Conservation (phyloP, 1,139 yeast species). For the Suhomyces ambrosiae region DNA sequence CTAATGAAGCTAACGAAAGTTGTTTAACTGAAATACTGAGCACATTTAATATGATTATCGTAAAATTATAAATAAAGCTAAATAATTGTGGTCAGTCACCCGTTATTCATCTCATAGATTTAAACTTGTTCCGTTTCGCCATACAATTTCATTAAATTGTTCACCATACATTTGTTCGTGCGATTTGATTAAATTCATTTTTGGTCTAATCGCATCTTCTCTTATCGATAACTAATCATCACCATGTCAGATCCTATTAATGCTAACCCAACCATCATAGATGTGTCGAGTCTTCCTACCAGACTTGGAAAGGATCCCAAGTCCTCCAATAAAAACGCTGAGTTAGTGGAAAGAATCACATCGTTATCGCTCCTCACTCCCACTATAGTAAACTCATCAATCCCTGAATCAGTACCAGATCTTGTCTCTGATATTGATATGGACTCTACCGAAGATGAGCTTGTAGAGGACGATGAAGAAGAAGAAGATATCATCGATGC, state of each 20-base stretch:
- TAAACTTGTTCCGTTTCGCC: too few species aligned
- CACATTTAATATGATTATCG: too few species aligned
- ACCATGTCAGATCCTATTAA: conserved; percentile 75
- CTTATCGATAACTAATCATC: not conserved
- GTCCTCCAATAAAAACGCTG: conserved; percentile 17
- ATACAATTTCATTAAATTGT: not conserved
- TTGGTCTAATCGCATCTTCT: too few species aligned
- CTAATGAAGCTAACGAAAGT: too few species aligned
- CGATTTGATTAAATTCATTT: too few species aligned
- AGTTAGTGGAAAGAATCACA: conserved; percentile 24
- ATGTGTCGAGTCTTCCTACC: conserved; percentile 74
- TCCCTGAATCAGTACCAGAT: conserved; percentile 24
- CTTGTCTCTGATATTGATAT: conserved; percentile 30
- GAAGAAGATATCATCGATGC: conserved; percentile 73
- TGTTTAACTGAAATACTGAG: too few species aligned
- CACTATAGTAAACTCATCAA: conserved; percentile 5
- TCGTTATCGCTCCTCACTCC: conserved; percentile 26
- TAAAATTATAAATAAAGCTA: too few species aligned
- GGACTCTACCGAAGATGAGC: conserved; percentile 15
- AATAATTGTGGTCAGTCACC: too few species aligned
- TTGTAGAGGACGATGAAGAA: conserved; percentile 35
- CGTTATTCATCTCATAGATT: too few species aligned
- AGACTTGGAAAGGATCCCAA: conserved; percentile 37
- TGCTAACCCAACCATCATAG: conserved; percentile 88
- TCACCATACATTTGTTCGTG: too few species aligned